Base-by-base conservation (phyloP, 179 eudicot genomes). In the Sideroxylon spinosum region DNA sequence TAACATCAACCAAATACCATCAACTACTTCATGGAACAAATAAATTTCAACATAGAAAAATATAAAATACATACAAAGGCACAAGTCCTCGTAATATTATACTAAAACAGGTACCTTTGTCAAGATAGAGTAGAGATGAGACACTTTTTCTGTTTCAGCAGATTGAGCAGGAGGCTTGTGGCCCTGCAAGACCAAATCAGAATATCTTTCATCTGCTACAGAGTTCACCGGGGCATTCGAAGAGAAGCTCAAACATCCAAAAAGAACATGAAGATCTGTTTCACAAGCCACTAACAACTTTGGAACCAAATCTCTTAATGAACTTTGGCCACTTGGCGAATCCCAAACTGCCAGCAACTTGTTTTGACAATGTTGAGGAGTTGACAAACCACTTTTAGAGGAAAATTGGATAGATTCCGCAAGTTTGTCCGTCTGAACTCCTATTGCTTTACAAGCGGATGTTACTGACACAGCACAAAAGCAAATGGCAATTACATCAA, bases 241-340 rank as follows among this genome's bases (percentile, higher is more conserved):
- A 46, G 81, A 49, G 65, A 77, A 75, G 79, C 85, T 83, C 73
- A 84, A 74, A 80, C 75, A 87, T 71, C 91, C 91, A 87, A 88
- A 91, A 68, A 93, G 91, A 70, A 76, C 80, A 70, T 83, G 86
- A 57, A 95, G 84, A 74, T 93, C 98, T 56, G 83, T 69, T 80
- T 90, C 90, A 87, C 98, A 93, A 49, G 84, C 83, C 85, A 77
- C 85, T 66, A 90, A 79, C 82, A 95, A 83, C 84, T 89, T 93
- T 4, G 89, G 81, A n/a, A 84, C 89, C 46, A 93, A 83, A 82
- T 75, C 78, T 76, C 85, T 87, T 32, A 81, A 80, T 10, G 80
- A 82, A 72, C 73, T 83, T 59, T 76, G 82, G 75, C 83, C 78
- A 71, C 77, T 78, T 72, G 84, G 79, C 12, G 81, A 68, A 68